Conservation (phyloP, 2,329 filamentous ascomycete genomes). For the Coniochaeta prunicola region DNA sequence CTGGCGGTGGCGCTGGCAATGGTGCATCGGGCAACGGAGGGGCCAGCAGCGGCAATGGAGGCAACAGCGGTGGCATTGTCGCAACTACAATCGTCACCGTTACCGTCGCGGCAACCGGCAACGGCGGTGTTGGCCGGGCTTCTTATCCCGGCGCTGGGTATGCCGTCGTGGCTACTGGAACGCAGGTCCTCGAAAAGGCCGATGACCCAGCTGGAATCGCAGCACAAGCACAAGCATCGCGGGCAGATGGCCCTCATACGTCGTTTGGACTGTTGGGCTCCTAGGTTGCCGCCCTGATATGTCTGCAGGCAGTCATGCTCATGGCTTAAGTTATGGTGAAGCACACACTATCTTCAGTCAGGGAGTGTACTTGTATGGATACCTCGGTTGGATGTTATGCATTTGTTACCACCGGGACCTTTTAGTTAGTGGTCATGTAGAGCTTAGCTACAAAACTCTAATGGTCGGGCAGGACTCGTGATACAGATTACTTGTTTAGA, state of each 20-base stretch:
- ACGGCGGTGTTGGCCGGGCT: neutral
- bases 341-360: neutral
- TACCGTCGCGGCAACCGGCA: neutral
- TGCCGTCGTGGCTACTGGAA: neutral
- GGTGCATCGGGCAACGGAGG: slow-evolving; percentile 4
- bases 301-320: neutral
- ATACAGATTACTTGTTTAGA: neutral
- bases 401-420: neutral
- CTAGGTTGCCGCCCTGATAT: neutral
- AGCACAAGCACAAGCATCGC: neutral
- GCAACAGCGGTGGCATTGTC: slow-evolving; percentile 1
- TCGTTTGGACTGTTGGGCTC: neutral
- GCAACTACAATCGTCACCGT: neutral
- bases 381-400: neutral
- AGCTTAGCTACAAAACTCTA: neutral
- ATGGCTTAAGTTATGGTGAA: neutral
- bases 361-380: neutral
- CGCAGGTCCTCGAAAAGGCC: neutral
- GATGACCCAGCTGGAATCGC: neutral
- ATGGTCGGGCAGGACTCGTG: neutral
- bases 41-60: slow-evolving; percentile 4
- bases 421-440: neutral
- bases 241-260: neutral
- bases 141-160: neutral
- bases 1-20: slow-evolving; percentile 3